Percentiles rank a stretch among this genome's conserved stretches.
phyloP scores from a whole-genome alignment of 257 asterid species.

The Marsdenia floribunda region DNA sequence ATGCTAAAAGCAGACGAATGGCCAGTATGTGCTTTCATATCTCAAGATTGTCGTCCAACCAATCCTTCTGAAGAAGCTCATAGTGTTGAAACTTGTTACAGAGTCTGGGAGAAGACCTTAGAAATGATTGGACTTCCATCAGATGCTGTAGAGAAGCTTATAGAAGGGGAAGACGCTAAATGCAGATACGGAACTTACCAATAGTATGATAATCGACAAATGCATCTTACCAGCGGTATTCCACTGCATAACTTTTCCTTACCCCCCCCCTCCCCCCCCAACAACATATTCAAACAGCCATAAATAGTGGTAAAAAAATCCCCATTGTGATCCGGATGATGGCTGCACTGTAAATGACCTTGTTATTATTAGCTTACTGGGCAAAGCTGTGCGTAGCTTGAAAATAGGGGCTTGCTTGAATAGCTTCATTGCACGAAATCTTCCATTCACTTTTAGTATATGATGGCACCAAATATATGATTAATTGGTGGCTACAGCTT shows the following conservation, averaged over 20 bases:
- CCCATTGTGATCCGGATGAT: background rate
- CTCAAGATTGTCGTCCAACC: slow-evolving; percentile 84
- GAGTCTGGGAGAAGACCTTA: slow-evolving; percentile 91
- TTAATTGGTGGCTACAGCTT: too few relatives aligned
- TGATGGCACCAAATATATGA: too few relatives aligned
- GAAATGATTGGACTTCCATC: slow-evolving; percentile 77
- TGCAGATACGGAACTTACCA: slow-evolving; percentile 38
- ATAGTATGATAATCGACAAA: background rate
- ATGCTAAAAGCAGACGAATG: slow-evolving; percentile 86
- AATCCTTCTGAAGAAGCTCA: slow-evolving; percentile 95
- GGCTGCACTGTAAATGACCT: background rate
- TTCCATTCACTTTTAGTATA: too few relatives aligned
- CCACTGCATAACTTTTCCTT: slow-evolving; percentile 6
- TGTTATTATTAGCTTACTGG: background rate
- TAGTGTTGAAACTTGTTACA: slow-evolving; percentile 52
- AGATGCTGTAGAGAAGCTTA: slow-evolving; percentile 77
- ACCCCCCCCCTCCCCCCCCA: too few relatives aligned
- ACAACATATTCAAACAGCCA: background rate
- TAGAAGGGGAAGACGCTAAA: slow-evolving; percentile 69
- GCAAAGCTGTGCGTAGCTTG: background rate
- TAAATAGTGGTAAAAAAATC: background rate
- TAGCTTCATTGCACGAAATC: too few relatives aligned
- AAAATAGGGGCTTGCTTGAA: too few relatives aligned
- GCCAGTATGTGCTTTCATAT: slow-evolving; percentile 90
- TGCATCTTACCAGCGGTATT: background rate